Base-by-base conservation (phyloP, 2,329 filamentous ascomycete species). In the Neoascochyta sp. region DNA sequence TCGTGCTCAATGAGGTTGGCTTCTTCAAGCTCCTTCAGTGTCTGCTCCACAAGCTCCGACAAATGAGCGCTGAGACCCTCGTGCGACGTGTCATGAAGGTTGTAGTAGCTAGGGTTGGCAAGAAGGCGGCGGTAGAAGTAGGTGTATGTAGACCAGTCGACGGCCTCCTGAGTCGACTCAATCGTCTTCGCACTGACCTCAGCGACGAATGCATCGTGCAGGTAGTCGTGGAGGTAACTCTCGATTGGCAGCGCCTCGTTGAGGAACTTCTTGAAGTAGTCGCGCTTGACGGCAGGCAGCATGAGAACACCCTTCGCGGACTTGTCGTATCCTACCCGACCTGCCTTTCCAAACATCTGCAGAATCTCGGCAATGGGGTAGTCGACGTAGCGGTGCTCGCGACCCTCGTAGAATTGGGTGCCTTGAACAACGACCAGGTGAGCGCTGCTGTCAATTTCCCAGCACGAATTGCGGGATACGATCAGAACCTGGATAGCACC, bases 251-350 rank as follows among this genome's bases (percentile, higher is more conserved):
- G 71, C 12, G 92, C 92, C 63, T 98, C 93, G 50, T 92, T 90
- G 45, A 98, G 68, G 71, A 98, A 98, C 66, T 98, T 98, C 68
- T 92, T 93, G 75, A 96, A 98, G 66, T 95, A 98, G 42, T 95
- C 89, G 20, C 92, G 81, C 73, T 94, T 95, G 26, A 93, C 87
- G 11, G 85, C 81, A 3, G 90, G 88, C 8, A 95, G 79, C 92
- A 98, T 96, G 24, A 98, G 73, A n/a, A 98, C 86, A 47, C 90
- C 93, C 40, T 86, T 86, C 24, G 85, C 83, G 34, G 83, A 76
- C 34, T 85, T 86, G 52, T 95, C 88, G 54, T 81, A 75, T 3
- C 82, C 76, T 2, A 87, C 80, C 22, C 84, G 80, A 32, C 89
- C 80, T 20, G 92, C 86, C 64, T 92, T 94, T 48, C 92, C 92